Percentiles rank a stretch among this genome's conserved stretches.
Evolutionary conservation across 2,329 filamentous ascomycete genomes (phyloP).

Genomic region (Penicillium oxalicum): DNA sequence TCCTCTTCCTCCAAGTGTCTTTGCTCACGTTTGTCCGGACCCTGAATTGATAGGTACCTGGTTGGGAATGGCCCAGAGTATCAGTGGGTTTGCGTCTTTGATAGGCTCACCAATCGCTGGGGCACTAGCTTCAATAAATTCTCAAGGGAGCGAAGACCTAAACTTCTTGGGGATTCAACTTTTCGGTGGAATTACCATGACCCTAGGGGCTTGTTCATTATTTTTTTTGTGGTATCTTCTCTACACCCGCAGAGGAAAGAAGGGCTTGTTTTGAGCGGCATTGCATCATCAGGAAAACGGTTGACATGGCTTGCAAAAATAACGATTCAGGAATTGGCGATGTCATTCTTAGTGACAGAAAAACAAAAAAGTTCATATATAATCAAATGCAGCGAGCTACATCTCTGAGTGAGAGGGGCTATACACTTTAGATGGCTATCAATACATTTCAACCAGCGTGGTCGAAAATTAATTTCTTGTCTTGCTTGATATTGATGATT

Average conservation of each 20-base stretch:
- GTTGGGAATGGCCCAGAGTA: constrained; percentile 47
- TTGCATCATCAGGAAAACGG: no score
- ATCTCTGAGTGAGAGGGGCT: no score
- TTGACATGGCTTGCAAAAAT: no score
- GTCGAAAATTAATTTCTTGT: no score
- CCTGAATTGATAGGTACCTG: constrained; percentile 42
- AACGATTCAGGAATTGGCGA: no score
- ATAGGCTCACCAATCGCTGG: constrained; percentile 47
- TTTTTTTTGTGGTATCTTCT: constrained; percentile 16
- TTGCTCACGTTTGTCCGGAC: constrained; percentile 47
- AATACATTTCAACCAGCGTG: no score
- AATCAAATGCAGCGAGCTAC: no score
- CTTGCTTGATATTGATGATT: no score
- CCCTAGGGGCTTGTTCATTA: constrained; percentile 35
- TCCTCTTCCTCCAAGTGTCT: constrained; percentile 54
- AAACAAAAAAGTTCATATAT: no score
- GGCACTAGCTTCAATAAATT: constrained; percentile 37
- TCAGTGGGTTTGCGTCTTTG: constrained; percentile 44
- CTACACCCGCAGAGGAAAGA: constrained; percentile 13
- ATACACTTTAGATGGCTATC: no score
- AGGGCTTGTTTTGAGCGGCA: constrained; percentile 12
- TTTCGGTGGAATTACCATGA: constrained; percentile 39
- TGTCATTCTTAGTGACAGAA: no score
- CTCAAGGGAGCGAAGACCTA: constrained; percentile 19
- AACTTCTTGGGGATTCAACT: constrained; percentile 43